Evolutionary conservation across 2,329 filamentous ascomycete species (phyloP), one percentile per base, ranked within the genome.

Genomic region (Periglandula ipomoeae): DNA sequence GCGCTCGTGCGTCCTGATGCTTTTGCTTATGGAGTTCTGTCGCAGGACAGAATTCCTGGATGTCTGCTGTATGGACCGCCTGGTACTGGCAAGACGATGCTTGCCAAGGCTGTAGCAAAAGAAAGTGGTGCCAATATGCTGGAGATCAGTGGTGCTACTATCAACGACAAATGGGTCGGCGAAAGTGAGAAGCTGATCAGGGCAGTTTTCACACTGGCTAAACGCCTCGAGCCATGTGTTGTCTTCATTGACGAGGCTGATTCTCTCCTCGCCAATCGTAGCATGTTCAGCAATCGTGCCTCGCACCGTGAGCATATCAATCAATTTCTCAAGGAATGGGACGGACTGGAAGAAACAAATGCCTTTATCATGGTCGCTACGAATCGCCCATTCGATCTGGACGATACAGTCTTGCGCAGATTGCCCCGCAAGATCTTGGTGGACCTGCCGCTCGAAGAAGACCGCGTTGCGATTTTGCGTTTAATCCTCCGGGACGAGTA

Each of bases 341-440:
- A 97, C 58, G 93, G 93, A 10, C 84, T 97, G 73, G 73, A 73
- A 47, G 85, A 87, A 57, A 78, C 82, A 42, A 86, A 85, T 17
- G 89, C 91, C 3, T 97, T 98, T 64, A 91, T 98, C 65, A 96
- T 98, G 89, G 89, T 97, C 0, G 91, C 93, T 24, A 97, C 90
- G 8, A 97, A 98, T 65, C 78, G 91, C 9, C 93, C 93, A 0
- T 96, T 95, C 60, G 93, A 97, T 60, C 79, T 98, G 1, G 93
- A 98, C 59, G 87, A 93, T 58, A 87, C 87, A 9, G 85, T 93
- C 9, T 74, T 93, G 41, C 76, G 87, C n/a, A 77, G 87, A 11
- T 70, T 90, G 20, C 87, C 87, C 2, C 74, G 87, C 47, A 78
- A 85, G 38, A 70, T 91, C 32, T 73, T 90, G 0, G 78, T 90